These are phyloP conservation scores for Pseudogymnoascus verrucosus DNA, from an alignment of 2,329 filamentous ascomycete genomes.

Conservation along the genomic window DNA sequence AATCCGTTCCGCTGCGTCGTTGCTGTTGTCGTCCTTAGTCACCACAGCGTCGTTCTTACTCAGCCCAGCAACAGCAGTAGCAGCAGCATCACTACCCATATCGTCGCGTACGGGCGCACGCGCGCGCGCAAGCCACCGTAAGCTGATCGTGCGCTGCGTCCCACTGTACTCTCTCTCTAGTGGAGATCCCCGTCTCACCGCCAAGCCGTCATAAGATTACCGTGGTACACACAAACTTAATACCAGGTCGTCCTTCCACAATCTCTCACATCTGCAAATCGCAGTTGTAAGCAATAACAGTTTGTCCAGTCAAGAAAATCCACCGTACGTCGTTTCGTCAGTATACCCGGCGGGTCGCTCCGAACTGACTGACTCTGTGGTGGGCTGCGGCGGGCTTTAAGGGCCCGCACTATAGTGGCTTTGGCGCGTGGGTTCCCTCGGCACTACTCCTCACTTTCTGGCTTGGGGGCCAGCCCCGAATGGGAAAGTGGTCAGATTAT, in stretches of 20 bases:
- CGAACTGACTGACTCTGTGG: not conserved
- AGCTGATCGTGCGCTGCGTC: not conserved
- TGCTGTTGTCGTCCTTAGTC: not conserved
- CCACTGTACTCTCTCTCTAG: not conserved
- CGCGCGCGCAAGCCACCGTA: not conserved
- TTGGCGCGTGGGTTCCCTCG: not conserved
- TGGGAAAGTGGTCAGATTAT: conserved; percentile 1
- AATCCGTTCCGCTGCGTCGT: not conserved
- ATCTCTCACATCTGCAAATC: not conserved
- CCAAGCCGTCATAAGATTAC: conserved; percentile 4
- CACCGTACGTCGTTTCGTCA: not conserved
- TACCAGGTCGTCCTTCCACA: not conserved
- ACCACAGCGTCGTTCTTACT: not conserved
- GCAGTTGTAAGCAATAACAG: not conserved
- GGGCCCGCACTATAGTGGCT: not conserved
- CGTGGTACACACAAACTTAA: not conserved
- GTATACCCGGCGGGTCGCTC: not conserved
- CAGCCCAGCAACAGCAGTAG: not conserved
- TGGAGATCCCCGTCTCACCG: not conserved
- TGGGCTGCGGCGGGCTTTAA: not conserved
- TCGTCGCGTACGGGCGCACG: not conserved
- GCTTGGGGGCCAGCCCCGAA: not conserved
- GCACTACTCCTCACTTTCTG: not conserved
- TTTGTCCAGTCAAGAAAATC: not conserved
- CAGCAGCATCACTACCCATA: not conserved